Percentiles rank a stretch among this genome's conserved stretches.
Conservation (phyloP, 1,139 yeast species). For the Suhomyces taliae region DNA sequence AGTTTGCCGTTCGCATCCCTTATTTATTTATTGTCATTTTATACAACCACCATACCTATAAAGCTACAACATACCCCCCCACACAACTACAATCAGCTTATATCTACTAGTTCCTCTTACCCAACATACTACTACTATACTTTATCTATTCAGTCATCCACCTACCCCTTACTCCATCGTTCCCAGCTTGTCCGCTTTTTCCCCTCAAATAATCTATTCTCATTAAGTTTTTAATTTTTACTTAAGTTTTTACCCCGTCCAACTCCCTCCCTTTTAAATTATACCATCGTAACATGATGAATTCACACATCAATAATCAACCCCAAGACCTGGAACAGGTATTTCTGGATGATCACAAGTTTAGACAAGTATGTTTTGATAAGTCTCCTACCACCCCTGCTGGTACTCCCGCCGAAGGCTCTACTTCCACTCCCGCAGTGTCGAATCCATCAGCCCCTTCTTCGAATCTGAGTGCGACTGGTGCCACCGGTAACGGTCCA, state of each 20-base stretch:
- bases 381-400: slow-evolving; percentile 17
- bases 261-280: slow-evolving; percentile 7
- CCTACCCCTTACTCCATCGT: neutral
- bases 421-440: slow-evolving; percentile 15
- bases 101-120: too few relatives aligned
- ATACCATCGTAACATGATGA: slow-evolving; percentile 20
- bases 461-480: slow-evolving; percentile 6
- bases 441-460: slow-evolving; percentile 10
- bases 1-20: slow-evolving; percentile 8
- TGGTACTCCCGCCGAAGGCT: slow-evolving; percentile 16
- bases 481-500: slow-evolving; percentile 15
- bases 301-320: slow-evolving; percentile 29
- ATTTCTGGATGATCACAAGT: slow-evolving; percentile 31
- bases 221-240: slow-evolving; percentile 6
- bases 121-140: neutral
- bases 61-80: neutral
- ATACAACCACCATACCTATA: neutral
- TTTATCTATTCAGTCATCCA: neutral
- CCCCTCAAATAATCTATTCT: slow-evolving; percentile 4
- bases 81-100: too few relatives aligned
- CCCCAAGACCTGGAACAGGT: slow-evolving; percentile 34
- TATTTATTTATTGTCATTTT: neutral
- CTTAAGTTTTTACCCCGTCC: neutral
- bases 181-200: neutral
- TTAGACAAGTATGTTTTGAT: slow-evolving; percentile 38